Percentiles rank a stretch among this genome's conserved stretches.
These are phyloP conservation scores for Corylus americana DNA, from an alignment of 306 rosid species.

Conservation along the genomic window DNA sequence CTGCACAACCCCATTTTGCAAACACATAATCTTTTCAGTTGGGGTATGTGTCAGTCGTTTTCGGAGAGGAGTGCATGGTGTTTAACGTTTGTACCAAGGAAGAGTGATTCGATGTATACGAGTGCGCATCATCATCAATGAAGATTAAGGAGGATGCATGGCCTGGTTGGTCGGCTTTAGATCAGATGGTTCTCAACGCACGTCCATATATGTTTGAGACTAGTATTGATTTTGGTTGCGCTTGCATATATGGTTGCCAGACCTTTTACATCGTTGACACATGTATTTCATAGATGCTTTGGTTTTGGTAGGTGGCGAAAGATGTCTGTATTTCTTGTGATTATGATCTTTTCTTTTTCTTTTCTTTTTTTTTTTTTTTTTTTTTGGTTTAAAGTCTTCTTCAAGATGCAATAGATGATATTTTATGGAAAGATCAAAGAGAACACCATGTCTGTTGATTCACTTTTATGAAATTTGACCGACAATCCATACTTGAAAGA, in stretches of 20 bases:
- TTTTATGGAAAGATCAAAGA: too few relatives aligned
- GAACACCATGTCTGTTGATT: too few relatives aligned
- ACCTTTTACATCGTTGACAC: background rate
- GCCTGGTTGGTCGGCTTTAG: background rate
- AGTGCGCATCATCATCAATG: background rate
- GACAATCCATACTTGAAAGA: too few relatives aligned
- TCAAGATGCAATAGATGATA: too few relatives aligned
- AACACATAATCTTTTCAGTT: constrained; percentile 9
- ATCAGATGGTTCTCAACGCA: background rate
- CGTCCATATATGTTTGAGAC: background rate
- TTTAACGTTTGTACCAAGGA: background rate
- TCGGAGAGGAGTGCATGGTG: background rate
- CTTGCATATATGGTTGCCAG: background rate
- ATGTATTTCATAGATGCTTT: background rate
- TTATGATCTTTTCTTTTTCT: too few relatives aligned
- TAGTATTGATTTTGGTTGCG: background rate
- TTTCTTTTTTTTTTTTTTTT: too few relatives aligned
- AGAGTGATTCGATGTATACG: background rate
- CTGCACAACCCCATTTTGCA: constrained; percentile 2
- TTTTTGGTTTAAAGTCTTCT: too few relatives aligned
- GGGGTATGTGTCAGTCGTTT: background rate
- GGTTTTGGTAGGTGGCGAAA: background rate
- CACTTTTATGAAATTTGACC: too few relatives aligned
- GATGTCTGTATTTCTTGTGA: too few relatives aligned
- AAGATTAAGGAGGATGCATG: background rate